Evolutionary conservation across 2,329 filamentous ascomycete genomes (phyloP), one percentile per base, ranked within the genome.

Genomic region (Ophiostoma ulmi): DNA sequence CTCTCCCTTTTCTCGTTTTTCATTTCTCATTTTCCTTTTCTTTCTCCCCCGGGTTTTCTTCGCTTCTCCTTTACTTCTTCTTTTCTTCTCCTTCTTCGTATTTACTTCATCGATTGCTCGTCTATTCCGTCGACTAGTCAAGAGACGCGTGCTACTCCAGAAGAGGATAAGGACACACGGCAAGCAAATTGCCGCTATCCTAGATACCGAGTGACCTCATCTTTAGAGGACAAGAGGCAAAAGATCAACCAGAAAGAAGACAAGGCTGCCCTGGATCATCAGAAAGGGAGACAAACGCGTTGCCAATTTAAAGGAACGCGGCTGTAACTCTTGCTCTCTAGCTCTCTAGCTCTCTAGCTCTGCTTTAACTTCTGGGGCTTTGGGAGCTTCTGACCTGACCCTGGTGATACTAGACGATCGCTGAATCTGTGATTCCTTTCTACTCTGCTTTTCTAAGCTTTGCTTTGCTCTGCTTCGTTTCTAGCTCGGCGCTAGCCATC

Each of bases 271-370:
- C 31, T 20, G 61, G 61, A n/a, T n/a, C 35, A 64, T 31, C 38
- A 65, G 35, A 38, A 65, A 65, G 63, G 63, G 63, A 65, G 63
- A 65, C 63, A 22, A 36, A 5, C 36, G 63, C 63, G 36, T 39
- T 65, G 63, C 63, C 63, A 65, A 38, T 39, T 39, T 65, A 39
- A 65, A 65, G 63, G 63, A 20, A 39, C 63, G 63, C 63, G 63
- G 63, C 63, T 65, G 63, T 65, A 65, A 20, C 63, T 39, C 36
- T 65, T 35, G 22, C 22, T 31, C 14, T 61, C 11, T 61, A 20
- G 63, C 20, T 65, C 35, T 22, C 20, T 64, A 38, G 61, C 58
- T 2, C 26, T 5, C 13, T 36, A 22, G 61, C 61, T 64, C 14
- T 58, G 6, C 31, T 14, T 55, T 48, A n/a, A 48, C 17, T 48